These are phyloP conservation scores for Xylaria flabelliformis DNA, from an alignment of 495 filamentous ascomycete species.

Conservation along the genomic window DNA sequence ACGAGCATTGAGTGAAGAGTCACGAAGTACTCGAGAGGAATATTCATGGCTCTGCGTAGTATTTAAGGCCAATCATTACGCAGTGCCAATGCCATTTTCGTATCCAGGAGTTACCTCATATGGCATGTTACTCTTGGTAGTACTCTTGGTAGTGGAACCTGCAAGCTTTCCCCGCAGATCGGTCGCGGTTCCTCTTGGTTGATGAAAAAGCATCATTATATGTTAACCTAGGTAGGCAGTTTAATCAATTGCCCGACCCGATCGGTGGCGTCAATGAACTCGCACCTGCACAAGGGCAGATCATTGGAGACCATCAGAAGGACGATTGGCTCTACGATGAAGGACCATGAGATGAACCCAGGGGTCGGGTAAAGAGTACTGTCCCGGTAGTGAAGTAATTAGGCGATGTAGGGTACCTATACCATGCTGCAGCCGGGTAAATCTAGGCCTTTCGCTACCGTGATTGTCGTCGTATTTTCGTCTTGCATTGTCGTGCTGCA, in stretches of 20 bases:
- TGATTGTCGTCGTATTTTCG: constrained; percentile 2
- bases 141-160: constrained; percentile 20
- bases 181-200: neutral
- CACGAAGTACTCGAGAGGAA: neutral
- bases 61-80: constrained; percentile 15
- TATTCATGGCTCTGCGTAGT: neutral
- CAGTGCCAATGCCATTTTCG: neutral
- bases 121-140: constrained; percentile 24
- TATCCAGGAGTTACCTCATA: constrained; percentile 10
- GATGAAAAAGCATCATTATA: neutral
- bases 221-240: neutral
- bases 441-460: constrained; percentile 15
- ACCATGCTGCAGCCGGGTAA: constrained; percentile 20
- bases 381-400: neutral
- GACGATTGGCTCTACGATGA: neutral
- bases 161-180: constrained; percentile 17
- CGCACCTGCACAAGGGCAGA: neutral
- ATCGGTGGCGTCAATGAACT: neutral
- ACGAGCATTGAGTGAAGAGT: neutral
- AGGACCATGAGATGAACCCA: neutral
- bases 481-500: constrained; percentile 16
- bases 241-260: neutral
- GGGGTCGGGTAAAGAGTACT: neutral
- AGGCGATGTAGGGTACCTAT: constrained; percentile 6
- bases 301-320: constrained; percentile 8